These are phyloP conservation scores for Chlamydomonas reinhardtii DNA, from an alignment of 163 green algal genomes.

Conservation along the genomic window DNA sequence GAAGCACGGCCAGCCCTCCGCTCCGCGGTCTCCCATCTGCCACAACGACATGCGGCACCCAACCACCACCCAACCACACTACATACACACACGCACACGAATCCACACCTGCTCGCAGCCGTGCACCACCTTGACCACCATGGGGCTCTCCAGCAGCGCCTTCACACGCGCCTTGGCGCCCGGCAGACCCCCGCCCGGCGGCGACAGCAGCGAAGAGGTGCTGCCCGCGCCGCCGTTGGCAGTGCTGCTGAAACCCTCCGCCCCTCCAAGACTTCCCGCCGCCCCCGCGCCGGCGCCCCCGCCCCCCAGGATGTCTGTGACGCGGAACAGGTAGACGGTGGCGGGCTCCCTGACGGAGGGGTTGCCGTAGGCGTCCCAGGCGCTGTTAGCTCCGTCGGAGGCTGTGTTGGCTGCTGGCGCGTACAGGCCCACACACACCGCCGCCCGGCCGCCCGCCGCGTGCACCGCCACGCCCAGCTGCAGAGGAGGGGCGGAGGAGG, in stretches of 20 bases:
- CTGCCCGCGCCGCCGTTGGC: not conserved
- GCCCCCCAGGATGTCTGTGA: not conserved
- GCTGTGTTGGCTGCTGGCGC: not conserved
- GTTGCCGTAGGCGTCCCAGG: not conserved
- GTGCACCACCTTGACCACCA: slow-evolving; percentile 7
- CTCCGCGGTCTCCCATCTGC: no score
- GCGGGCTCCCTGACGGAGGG: not conserved
- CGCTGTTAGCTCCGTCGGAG: not conserved
- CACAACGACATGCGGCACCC: no score
- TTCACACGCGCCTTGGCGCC: not conserved
- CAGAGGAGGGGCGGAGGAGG: no score
- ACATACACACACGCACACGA: no score
- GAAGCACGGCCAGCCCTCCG: no score
- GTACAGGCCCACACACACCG: slow-evolving; percentile 20
- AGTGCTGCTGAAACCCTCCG: no score
- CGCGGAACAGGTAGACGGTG: slow-evolving; percentile 10
- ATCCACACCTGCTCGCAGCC: slow-evolving; percentile 13
- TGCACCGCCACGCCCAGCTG: slow-evolving; percentile 10
- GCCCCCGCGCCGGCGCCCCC: not conserved
- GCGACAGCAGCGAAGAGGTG: not conserved
- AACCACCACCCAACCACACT: no score
- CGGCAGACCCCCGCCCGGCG: not conserved
- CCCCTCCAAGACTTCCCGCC: no score
- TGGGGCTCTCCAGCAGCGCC: slow-evolving; percentile 19
- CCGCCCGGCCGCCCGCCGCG: not conserved